These are phyloP conservation scores for Backusella mclennaniae DNA, from an alignment of 192 early-diverging fungal genomes.

Conservation along the genomic window DNA sequence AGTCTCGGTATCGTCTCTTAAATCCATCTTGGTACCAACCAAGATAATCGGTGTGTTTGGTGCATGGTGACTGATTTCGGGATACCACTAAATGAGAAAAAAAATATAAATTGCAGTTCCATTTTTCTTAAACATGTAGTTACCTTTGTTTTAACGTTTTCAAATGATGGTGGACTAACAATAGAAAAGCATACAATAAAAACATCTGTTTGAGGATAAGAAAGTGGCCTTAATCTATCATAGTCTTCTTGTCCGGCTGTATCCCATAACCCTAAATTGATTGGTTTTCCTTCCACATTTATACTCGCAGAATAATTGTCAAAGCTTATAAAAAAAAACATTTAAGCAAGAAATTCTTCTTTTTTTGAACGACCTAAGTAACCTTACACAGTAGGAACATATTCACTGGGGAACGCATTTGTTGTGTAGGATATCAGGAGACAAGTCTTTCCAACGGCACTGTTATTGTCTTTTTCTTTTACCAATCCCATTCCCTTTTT, in stretches of 20 bases:
- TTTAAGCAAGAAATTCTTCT: background rate
- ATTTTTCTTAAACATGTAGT: background rate
- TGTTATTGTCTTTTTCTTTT: constrained; percentile 24
- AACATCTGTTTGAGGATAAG: constrained; percentile 81
- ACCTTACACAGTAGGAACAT: constrained; percentile 97
- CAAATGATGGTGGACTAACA: constrained; percentile 22
- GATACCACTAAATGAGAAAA: constrained; percentile 88
- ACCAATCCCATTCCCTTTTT: background rate
- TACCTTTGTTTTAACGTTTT: constrained; percentile 27
- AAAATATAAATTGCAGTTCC: too few relatives aligned
- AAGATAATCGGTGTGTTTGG: constrained; percentile 81
- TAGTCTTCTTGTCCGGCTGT: constrained; percentile 95
- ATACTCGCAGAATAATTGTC: constrained; percentile 95
- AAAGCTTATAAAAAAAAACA: constrained; percentile 40
- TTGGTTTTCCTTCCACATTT: constrained; percentile 93
- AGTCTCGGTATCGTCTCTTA: constrained; percentile 82
- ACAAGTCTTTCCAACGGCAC: constrained; percentile 95
- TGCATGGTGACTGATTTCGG: constrained; percentile 87
- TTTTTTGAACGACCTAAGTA: constrained; percentile 3
- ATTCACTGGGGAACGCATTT: constrained; percentile 99
- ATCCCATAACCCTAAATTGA: constrained; percentile 92
- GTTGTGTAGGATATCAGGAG: constrained; percentile 98
- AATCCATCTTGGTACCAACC: constrained; percentile 89
- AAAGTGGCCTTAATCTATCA: constrained; percentile 87
- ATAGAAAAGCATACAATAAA: constrained; percentile 20